A percentile compares a stretch with the other conserved stretches of the same genome.
Conservation (phyloP, 2,329 filamentous ascomycete species). For the Xenosphaeropsis pyriputrescens region DNA sequence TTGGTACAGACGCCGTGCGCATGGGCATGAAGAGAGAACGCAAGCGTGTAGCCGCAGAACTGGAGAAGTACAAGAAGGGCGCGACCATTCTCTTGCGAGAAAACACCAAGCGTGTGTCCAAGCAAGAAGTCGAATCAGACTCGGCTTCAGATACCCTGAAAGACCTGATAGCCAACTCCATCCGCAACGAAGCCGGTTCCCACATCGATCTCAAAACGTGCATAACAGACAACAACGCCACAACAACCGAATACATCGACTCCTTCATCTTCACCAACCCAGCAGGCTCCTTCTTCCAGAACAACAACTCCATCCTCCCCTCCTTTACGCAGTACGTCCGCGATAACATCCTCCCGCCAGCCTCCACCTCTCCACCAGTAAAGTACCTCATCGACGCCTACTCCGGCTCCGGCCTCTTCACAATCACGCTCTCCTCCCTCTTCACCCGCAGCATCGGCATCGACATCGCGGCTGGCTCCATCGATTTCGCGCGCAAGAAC, state of each 20-base stretch:
- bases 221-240: slow-evolving; percentile 73
- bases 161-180: slow-evolving; percentile 5
- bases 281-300: slow-evolving; percentile 94
- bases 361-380: slow-evolving; percentile 29
- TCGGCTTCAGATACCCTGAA: too few relatives aligned
- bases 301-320: slow-evolving; percentile 96
- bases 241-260: slow-evolving; percentile 77
- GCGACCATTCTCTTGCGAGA: slow-evolving; percentile 85
- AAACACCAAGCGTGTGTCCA: slow-evolving; percentile 54
- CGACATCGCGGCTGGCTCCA: slow-evolving; percentile 71
- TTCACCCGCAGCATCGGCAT: slow-evolving; percentile 82
- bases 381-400: slow-evolving; percentile 94
- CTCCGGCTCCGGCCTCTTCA: slow-evolving; percentile 94
- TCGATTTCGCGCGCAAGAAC: slow-evolving; percentile 65
- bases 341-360: slow-evolving; percentile 52
- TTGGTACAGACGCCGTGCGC: slow-evolving; percentile 76
- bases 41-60: slow-evolving; percentile 56
- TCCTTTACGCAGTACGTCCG: slow-evolving; percentile 79
- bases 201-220: slow-evolving; percentile 74
- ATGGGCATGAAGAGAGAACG: slow-evolving; percentile 68
- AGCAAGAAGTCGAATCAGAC: slow-evolving; percentile 17
- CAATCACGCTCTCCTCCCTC: slow-evolving; percentile 73
- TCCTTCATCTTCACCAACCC: slow-evolving; percentile 74
- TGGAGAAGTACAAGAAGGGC: slow-evolving; percentile 59
- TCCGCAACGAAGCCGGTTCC: slow-evolving; percentile 21